phyloP scores from a whole-genome alignment of 176 grass and related monocot genomes.

The Luzula sylvatica region DNA sequence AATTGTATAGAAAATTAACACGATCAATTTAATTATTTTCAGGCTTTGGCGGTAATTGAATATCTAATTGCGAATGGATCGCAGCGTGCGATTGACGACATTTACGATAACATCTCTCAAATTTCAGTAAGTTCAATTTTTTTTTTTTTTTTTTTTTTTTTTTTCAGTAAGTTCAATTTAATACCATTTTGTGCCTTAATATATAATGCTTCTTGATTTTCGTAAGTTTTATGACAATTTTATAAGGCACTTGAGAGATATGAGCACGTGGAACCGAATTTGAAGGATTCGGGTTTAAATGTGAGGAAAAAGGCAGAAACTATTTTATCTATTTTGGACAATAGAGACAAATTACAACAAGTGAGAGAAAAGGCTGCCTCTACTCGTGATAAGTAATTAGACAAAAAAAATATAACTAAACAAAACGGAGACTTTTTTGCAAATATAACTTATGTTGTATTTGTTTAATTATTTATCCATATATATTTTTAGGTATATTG shows the following conservation, averaged over 20 bases:
- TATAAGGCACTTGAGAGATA: constrained; percentile 41
- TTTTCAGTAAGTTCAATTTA: neutral
- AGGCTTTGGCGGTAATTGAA: constrained; percentile 61
- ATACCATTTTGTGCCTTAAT: neutral
- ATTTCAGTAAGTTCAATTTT: constrained; percentile 42
- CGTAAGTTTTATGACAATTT: constrained; percentile 3
- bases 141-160: constrained; percentile 1
- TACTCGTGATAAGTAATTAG: constrained; percentile 49
- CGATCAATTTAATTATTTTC: neutral
- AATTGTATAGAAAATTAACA: neutral
- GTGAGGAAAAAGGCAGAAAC: constrained; percentile 63
- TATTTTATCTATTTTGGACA: constrained; percentile 49
- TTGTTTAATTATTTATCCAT: constrained; percentile 10
- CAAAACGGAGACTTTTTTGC: neutral
- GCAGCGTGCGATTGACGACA: constrained; percentile 43
- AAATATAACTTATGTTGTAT: constrained; percentile 5
- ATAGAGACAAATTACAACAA: constrained; percentile 66
- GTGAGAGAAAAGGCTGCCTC: constrained; percentile 45
- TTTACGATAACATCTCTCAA: constrained; percentile 47
- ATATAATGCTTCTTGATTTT: too few species aligned
- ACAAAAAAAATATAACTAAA: neutral
- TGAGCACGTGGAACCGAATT: constrained; percentile 55
- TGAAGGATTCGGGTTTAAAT: constrained; percentile 57
- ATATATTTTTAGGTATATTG: constrained; percentile 37
- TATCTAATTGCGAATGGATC: constrained; percentile 66